Conservation (phyloP, 2,329 filamentous ascomycete genomes). For the Ceratocystis harringtonii region DNA sequence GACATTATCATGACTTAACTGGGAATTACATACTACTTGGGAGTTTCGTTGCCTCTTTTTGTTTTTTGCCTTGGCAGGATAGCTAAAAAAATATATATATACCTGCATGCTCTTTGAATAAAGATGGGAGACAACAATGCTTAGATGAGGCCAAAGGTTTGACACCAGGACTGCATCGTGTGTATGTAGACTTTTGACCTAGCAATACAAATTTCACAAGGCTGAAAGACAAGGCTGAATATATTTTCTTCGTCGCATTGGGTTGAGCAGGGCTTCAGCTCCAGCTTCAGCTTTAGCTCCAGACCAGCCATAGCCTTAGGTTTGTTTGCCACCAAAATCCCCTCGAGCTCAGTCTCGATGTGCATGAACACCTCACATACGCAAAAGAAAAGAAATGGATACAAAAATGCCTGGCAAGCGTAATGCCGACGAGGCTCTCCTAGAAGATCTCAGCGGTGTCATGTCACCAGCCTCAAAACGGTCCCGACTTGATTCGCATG, state of each 20-base stretch:
- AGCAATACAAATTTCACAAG: neutral
- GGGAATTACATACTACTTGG: conserved; percentile 7
- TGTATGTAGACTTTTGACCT: neutral
- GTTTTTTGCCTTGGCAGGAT: neutral
- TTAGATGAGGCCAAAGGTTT: no score
- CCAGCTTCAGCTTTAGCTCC: neutral
- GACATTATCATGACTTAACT: conserved; percentile 29
- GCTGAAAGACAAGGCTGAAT: conserved; percentile 13
- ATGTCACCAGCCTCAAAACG: conserved; percentile 46
- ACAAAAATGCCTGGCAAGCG: conserved; percentile 30
- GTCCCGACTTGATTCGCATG: conserved; percentile 31
- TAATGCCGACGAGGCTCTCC: conserved; percentile 42
- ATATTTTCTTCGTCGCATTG: neutral
- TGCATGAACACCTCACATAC: neutral
- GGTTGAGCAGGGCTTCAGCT: neutral
- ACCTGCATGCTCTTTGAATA: conserved; percentile 5
- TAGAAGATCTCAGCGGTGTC: conserved; percentile 37
- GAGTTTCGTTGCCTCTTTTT: conserved; percentile 3
- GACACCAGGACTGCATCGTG: neutral
- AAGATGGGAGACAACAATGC: neutral
- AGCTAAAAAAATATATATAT: conserved; percentile 8
- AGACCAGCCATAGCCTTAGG: no score
- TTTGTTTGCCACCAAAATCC: neutral
- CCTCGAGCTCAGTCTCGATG: neutral
- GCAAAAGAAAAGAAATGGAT: neutral